phyloP scores from a whole-genome alignment of 202 grass and related monocot genomes.

The Elaeis oleifera region DNA sequence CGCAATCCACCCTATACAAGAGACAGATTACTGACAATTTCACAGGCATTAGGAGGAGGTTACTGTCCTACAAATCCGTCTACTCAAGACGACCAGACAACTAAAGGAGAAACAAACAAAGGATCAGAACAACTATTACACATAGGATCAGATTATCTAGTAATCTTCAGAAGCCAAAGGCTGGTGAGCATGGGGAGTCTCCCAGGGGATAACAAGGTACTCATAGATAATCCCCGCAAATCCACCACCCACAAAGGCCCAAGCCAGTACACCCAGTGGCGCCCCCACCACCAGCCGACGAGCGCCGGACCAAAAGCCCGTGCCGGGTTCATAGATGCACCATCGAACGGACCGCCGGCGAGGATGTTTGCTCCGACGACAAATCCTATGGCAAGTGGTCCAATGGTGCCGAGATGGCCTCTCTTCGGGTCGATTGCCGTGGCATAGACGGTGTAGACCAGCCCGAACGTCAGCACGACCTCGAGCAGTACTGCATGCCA shows the following conservation, averaged over 20 bases:
- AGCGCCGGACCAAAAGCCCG: constrained; percentile 70
- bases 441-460: constrained; percentile 46
- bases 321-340: constrained; percentile 82
- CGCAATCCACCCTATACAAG: no score
- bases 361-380: constrained; percentile 79
- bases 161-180: background rate
- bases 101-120: no score
- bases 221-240: constrained; percentile 59
- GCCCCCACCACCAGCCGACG: constrained; percentile 69
- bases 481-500: constrained; percentile 78
- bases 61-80: no score
- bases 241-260: constrained; percentile 57
- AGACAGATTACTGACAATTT: no score
- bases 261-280: constrained; percentile 93
- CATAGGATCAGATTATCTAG: no score
- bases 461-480: constrained; percentile 37
- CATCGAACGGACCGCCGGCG: constrained; percentile 64
- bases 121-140: no score
- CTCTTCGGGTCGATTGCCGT: constrained; percentile 77
- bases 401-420: constrained; percentile 52
- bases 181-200: constrained; percentile 5
- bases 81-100: no score
- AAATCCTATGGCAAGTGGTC: constrained; percentile 67
- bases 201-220: constrained; percentile 56
- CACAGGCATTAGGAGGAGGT: no score